These are phyloP conservation scores for Penicillium silybi DNA, from an alignment of 495 filamentous ascomycete species.

Conservation along the genomic window DNA sequence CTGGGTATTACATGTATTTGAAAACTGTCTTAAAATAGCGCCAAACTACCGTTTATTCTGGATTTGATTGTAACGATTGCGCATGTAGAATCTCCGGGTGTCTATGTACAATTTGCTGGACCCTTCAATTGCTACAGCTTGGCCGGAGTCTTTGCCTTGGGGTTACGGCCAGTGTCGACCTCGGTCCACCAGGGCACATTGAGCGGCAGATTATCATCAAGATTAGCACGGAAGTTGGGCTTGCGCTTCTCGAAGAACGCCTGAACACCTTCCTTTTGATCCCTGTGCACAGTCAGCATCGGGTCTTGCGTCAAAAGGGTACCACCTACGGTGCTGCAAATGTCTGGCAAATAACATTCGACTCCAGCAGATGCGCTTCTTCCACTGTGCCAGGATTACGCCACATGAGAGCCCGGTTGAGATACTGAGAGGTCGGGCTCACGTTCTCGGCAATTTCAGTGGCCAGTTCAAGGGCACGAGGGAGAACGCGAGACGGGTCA, in stretches of 20 bases:
- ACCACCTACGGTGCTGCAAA: constrained; percentile 41
- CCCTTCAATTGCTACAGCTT: constrained; percentile 24
- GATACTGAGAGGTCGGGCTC: constrained; percentile 46
- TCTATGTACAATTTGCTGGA: not conserved
- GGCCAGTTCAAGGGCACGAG: constrained; percentile 54
- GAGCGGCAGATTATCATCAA: constrained; percentile 24
- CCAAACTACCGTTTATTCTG: not conserved
- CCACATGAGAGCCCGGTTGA: constrained; percentile 61
- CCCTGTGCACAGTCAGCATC: constrained; percentile 20
- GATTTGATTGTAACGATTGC: not conserved
- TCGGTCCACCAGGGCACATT: constrained; percentile 32
- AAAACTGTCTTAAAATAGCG: constrained; percentile 18
- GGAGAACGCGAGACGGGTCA: constrained; percentile 47
- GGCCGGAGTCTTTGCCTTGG: constrained; percentile 18
- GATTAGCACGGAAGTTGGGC: constrained; percentile 47
- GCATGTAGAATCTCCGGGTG: not conserved
- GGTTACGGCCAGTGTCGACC: constrained; percentile 25
- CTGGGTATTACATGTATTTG: constrained; percentile 22
- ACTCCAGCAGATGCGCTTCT: constrained; percentile 56
- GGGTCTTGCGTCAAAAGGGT: not conserved
- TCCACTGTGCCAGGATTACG: constrained; percentile 51
- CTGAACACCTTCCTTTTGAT: constrained; percentile 46
- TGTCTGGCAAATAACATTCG: constrained; percentile 50
- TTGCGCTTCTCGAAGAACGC: constrained; percentile 49
- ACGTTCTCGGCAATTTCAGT: constrained; percentile 57